Evolutionary conservation across 2,329 filamentous ascomycete species (phyloP).

Genomic region (Monilinia vaccinii-corymbosi): DNA sequence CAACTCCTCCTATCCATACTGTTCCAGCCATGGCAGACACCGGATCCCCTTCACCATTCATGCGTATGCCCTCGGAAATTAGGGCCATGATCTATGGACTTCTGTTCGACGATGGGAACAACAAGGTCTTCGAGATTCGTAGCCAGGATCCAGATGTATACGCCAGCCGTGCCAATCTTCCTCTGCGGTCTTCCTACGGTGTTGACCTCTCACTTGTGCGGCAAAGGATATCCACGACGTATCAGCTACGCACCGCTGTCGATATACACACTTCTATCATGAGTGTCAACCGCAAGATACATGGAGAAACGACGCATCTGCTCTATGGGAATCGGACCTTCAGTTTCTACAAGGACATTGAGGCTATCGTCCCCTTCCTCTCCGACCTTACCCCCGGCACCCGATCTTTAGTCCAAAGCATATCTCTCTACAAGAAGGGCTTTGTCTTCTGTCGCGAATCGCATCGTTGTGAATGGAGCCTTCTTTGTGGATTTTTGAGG

Average conservation of each 20-base stretch:
- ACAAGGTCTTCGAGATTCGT: slow-evolving; percentile 34
- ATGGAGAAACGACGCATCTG: slow-evolving; percentile 46
- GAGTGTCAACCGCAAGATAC: slow-evolving; percentile 38
- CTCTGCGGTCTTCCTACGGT: slow-evolving; percentile 33
- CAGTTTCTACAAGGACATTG: slow-evolving; percentile 50
- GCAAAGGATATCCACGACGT: slow-evolving; percentile 44
- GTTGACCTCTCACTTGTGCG: slow-evolving; percentile 33
- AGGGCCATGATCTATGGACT: slow-evolving; percentile 29
- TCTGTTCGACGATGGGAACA: slow-evolving; percentile 33
- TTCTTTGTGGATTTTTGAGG: slow-evolving; percentile 41
- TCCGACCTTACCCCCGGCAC: slow-evolving; percentile 43
- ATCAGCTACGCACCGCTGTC: slow-evolving; percentile 38
- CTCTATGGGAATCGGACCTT: slow-evolving; percentile 49
- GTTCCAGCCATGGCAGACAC: not conserved
- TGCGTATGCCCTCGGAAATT: slow-evolving; percentile 23
- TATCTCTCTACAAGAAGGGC: slow-evolving; percentile 47
- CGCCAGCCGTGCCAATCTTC: slow-evolving; percentile 14
- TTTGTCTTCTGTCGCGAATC: slow-evolving; percentile 45
- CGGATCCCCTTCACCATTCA: slow-evolving; percentile 13
- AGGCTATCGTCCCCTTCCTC: slow-evolving; percentile 52
- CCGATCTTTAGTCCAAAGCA: slow-evolving; percentile 37
- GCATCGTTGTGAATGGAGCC: slow-evolving; percentile 45
- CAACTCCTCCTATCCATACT: not conserved
- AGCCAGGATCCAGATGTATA: slow-evolving; percentile 27
- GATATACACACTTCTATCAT: slow-evolving; percentile 38